Base-by-base conservation (phyloP, 176 grass and related monocot species). In the Calamus simplicifolius region DNA sequence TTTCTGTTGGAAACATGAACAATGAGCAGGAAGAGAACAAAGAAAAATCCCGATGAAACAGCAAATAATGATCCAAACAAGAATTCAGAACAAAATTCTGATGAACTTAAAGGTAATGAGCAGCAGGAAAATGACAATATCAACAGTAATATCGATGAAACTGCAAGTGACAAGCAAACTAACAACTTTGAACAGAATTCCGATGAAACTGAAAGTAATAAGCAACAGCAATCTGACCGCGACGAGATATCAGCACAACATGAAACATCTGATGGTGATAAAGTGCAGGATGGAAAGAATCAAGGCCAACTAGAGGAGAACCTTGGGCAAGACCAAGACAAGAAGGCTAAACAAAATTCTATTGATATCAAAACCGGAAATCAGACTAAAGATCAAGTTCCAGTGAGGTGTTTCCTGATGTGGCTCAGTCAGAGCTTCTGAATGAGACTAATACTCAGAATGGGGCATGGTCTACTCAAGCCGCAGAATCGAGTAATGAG, bases 391-490 rank as follows among this genome's bases (percentile, higher is more conserved):
- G 69, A 28, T 7, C 48, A 56, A 19, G 43, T 17, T 19, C 30
- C 27, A 19, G 18, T 49, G 90, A 87, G 59, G 58, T 71, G 23
- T 79, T 84, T 43, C 81, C 84, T 25, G 85, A 76, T 63, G 81
- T 50, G 2, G 50, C 79, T 52, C 69, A 91, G 52, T 85, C 75
- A 0, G 93, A 92, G 56, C 75, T 98, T 4, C 73, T 92, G 14
- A 88, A 71, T 25, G 93, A 88, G 73, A 86, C 69, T 3, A 81
- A 56, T 30, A 76, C 81, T 7, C 81, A 92, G 75, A 83, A 85
- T 67, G 79, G 93, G 18, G 87, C 84, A 31, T 98, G 86, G 75
- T 73, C 93, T 25, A 98, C 93, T 56, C 93, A 98, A 72, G 79
- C 80, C 0, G 72, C 78, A 0, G 81, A 92, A 72, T 98, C 88